A percentile compares a stretch with the other conserved stretches of the same genome.
Conservation (phyloP, 495 filamentous ascomycete genomes). For the Poronia punctata region DNA sequence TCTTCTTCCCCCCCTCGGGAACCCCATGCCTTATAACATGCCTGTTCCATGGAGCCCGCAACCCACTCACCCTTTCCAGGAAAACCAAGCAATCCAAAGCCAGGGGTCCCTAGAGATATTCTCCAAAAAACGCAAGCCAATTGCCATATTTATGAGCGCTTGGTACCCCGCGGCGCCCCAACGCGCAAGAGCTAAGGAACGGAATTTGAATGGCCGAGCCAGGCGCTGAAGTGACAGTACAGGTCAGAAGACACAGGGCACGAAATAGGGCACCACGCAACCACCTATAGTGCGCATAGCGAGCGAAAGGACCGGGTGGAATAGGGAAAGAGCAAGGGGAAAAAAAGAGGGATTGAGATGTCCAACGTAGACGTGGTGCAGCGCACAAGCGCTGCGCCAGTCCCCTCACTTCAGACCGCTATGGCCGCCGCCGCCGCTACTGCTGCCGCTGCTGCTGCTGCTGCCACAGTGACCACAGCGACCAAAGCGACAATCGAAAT, state of each 20-base stretch:
- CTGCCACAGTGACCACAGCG: conserved; percentile 10
- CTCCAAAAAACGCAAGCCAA: conserved; percentile 2
- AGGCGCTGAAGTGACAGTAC: conserved; percentile 15
- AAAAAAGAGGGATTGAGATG: conserved; percentile 22
- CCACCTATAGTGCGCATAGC: neutral
- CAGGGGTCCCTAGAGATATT: neutral
- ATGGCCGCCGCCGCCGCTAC: conserved; percentile 22
- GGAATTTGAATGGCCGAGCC: conserved; percentile 30
- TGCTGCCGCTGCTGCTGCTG: conserved; percentile 12
- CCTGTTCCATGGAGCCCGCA: neutral
- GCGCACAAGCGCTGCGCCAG: conserved; percentile 16
- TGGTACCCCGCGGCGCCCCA: conserved; percentile 26
- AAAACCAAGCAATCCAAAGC: neutral
- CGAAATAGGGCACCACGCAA: conserved; percentile 11
- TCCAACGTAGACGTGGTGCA: conserved; percentile 30
- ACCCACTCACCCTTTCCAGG: conserved; percentile 1
- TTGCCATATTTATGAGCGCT: conserved; percentile 27
- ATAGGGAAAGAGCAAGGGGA: conserved; percentile 18
- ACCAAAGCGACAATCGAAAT: neutral
- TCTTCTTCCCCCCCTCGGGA: neutral
- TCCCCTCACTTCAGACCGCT: conserved; percentile 25
- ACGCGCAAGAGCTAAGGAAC: conserved; percentile 17
- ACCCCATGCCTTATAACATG: neutral
- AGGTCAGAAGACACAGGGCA: conserved; percentile 28
- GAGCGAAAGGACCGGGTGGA: neutral